Evolutionary conservation across 257 asterid genomes (phyloP), one percentile per base, ranked within the genome.

Genomic region (Leptodermis oblonga): DNA sequence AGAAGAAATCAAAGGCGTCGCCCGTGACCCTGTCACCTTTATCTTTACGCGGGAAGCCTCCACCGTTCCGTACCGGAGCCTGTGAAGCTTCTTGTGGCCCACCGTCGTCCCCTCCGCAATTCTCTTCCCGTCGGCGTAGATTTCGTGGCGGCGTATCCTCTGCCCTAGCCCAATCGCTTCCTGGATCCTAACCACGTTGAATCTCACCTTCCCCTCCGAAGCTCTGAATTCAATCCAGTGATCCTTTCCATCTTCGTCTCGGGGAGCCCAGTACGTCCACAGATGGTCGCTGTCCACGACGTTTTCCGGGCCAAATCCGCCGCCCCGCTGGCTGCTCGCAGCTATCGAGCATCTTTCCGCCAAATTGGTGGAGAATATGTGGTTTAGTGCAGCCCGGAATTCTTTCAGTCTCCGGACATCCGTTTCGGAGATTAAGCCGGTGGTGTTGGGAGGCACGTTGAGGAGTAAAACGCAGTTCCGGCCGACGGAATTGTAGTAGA

Each of bases 131-230:
- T 93, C 92, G 0, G 58, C 86, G 39, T 81, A 88, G 26, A 93
- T 70, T 25, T 81, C 83, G 64, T 90, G 97, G 20, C 66, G 72
- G 74, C 74, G 73, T 15, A 93, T 65, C 81, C 97, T 76, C 69
- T 93, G 97, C 8, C 97, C 99, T 70, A 93, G 45, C 20, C 97
- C 99, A 4, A 90, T 83, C 1, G 97, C 97, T 75, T 93, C 99
- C 81, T 93, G 99, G 65, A 93, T 84, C 71, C 95, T 71, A 1
- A 92, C 53, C 84, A 92, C 97, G 7, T 93, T 93, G 73, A 93
- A 93, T 45, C 25, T 73, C n/a, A 93, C 39, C 56, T 69, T 65
- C 25, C 72, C 86, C 14, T 54, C 65, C 31, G 9, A 69, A 0
- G 88, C 62, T 33, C n/a, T 79, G 18, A 93, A 62, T 15, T 87